phyloP scores from a whole-genome alignment of 495 filamentous ascomycete genomes.

The Penicillium mononematosum region DNA sequence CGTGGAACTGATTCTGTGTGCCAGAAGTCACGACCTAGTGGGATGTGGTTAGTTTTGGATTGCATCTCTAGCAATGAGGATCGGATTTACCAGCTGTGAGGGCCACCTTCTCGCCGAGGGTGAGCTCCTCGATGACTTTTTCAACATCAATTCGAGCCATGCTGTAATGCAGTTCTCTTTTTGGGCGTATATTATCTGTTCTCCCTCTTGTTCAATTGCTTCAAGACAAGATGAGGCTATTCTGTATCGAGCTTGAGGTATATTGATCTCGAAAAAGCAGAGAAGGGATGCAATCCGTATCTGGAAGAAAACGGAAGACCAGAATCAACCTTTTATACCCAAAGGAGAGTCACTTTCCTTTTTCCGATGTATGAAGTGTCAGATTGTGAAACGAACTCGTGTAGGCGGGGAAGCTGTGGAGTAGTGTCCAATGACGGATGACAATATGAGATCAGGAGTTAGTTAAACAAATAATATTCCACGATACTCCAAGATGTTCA shows the following conservation, averaged over 20 bases:
- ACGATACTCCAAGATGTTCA: background rate
- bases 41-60: constrained; percentile 8
- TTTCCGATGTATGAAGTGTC: background rate
- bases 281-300: background rate
- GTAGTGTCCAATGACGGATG: constrained; percentile 1
- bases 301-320: background rate
- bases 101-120: constrained; percentile 59
- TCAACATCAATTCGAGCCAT: constrained; percentile 65
- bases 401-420: constrained; percentile 1
- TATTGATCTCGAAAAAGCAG: background rate
- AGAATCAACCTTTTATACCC: constrained; percentile 1
- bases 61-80: background rate
- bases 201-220: background rate
- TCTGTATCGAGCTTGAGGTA: background rate
- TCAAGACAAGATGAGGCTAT: background rate
- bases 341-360: background rate
- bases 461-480: constrained; percentile 3
- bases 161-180: constrained; percentile 5
- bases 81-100: constrained; percentile 53
- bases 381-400: background rate
- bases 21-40: constrained; percentile 70
- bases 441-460: background rate
- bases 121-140: constrained; percentile 59
- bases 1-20: constrained; percentile 66
- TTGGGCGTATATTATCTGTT: background rate